phyloP scores from a whole-genome alignment of 176 grass and related monocot genomes.

The Chloris gayana region DNA sequence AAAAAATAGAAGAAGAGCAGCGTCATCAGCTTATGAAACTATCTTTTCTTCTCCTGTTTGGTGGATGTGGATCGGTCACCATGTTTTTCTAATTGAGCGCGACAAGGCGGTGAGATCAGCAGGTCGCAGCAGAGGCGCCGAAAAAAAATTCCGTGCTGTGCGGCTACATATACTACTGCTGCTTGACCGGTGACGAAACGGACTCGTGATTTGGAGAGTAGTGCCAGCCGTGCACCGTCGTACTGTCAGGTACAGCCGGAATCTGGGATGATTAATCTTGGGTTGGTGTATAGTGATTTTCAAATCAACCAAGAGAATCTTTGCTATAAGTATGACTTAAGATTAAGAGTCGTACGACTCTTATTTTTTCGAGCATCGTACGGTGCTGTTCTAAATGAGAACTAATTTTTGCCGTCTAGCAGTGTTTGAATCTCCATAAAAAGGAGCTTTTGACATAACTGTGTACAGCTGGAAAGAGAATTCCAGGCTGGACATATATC shows the following conservation, averaged over 20 bases:
- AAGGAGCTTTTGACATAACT: background rate
- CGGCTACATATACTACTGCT: background rate
- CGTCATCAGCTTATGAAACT: background rate
- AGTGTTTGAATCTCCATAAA: background rate
- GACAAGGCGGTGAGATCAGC: background rate
- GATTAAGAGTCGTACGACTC: background rate
- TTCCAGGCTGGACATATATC: too few relatives aligned
- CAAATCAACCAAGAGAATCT: background rate
- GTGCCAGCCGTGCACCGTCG: background rate
- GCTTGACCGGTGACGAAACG: background rate
- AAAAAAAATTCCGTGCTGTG: background rate
- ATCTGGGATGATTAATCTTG: background rate
- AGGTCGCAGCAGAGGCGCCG: background rate
- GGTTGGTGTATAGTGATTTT: background rate
- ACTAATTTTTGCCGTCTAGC: background rate
- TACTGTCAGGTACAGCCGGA: background rate
- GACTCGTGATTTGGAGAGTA: background rate
- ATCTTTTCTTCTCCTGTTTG: background rate
- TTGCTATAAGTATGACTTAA: background rate
- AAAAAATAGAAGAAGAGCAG: background rate
- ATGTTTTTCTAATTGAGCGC: background rate
- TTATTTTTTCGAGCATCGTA: too few relatives aligned
- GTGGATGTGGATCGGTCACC: background rate
- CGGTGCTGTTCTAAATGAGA: background rate
- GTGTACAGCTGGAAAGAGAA: background rate